Evolutionary conservation across 371 early-diverging fungal genomes (phyloP).

Genomic region (Mortierella sp.): DNA sequence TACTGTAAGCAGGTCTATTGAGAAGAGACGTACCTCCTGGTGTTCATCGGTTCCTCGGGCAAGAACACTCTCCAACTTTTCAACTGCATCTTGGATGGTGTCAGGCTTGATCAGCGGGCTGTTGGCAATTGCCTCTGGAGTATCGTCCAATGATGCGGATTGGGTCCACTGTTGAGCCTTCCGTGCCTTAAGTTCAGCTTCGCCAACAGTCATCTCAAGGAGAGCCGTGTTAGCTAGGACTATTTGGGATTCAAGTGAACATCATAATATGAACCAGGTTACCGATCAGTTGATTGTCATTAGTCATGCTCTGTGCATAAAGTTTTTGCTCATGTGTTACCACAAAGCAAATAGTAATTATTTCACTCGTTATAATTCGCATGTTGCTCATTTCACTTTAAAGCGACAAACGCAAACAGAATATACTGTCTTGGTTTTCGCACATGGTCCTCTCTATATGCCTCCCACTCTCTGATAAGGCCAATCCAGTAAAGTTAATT

Average conservation of each 20-base stretch:
- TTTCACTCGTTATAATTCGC: not conserved
- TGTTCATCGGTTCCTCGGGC: constrained; percentile 39
- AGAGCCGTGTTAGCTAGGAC: constrained; percentile 44
- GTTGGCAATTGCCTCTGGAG: constrained; percentile 26
- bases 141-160: constrained; percentile 34
- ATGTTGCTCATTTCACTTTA: constrained; percentile 18
- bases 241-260: constrained; percentile 6
- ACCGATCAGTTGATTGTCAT: constrained; percentile 9
- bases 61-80: constrained; percentile 39
- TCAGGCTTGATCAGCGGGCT: constrained; percentile 27
- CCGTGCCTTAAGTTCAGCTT: constrained; percentile 28
- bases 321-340: constrained; percentile 2
- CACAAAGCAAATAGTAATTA: not conserved
- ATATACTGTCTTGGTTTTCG: not conserved
- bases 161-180: constrained; percentile 28
- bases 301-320: constrained; percentile 16
- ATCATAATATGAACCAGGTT: not conserved
- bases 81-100: constrained; percentile 32
- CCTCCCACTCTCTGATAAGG: no score
- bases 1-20: not conserved
- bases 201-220: constrained; percentile 42
- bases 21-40: constrained; percentile 32
- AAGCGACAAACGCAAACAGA: constrained; percentile 16
- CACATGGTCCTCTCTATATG: not conserved
- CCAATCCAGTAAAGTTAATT: not conserved